Conservation (phyloP, 306 rosid species). For the Malus fusca region DNA sequence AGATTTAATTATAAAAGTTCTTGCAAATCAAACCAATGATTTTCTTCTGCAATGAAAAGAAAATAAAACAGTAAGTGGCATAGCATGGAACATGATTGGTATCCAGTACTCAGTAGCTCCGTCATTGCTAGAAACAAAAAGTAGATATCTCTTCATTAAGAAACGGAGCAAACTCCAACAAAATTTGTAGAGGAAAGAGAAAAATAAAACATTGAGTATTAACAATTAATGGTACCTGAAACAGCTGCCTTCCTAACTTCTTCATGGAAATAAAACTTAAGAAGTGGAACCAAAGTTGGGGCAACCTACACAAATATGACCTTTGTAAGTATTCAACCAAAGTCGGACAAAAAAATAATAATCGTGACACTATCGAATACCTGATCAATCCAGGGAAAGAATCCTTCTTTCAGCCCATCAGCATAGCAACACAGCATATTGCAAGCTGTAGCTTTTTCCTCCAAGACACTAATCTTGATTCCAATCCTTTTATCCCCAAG, state of each 20-base stretch:
- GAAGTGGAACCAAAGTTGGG: slow-evolving; percentile 82
- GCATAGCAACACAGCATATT: slow-evolving; percentile 98
- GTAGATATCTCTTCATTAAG: neutral
- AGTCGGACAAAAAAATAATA: neutral
- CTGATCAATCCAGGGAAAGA: slow-evolving; percentile 99
- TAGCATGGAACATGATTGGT: too few species aligned
- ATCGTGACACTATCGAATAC: slow-evolving; percentile 11
- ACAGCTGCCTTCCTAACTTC: slow-evolving; percentile 99
- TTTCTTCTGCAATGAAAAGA: too few species aligned
- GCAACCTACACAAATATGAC: slow-evolving; percentile 59
- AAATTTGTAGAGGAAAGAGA: neutral
- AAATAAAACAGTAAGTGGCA: too few species aligned
- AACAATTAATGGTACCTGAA: slow-evolving; percentile 48
- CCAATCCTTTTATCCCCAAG: slow-evolving; percentile 96
- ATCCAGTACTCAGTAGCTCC: slow-evolving; percentile 30
- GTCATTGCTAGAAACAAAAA: slow-evolving; percentile 66
- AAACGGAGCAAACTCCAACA: neutral
- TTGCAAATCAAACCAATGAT: too few species aligned
- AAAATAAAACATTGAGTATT: neutral
- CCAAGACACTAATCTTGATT: slow-evolving; percentile 90
- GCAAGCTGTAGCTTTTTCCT: slow-evolving; percentile 98
- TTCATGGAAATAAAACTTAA: slow-evolving; percentile 89
- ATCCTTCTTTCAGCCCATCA: slow-evolving; percentile 93
- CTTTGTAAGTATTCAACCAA: too few species aligned
- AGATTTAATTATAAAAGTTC: too few species aligned